A percentile compares a stretch with the other conserved stretches of the same genome.
Evolutionary conservation across 2,329 filamentous ascomycete species (phyloP).

Genomic region (Aspergillus sp.): DNA sequence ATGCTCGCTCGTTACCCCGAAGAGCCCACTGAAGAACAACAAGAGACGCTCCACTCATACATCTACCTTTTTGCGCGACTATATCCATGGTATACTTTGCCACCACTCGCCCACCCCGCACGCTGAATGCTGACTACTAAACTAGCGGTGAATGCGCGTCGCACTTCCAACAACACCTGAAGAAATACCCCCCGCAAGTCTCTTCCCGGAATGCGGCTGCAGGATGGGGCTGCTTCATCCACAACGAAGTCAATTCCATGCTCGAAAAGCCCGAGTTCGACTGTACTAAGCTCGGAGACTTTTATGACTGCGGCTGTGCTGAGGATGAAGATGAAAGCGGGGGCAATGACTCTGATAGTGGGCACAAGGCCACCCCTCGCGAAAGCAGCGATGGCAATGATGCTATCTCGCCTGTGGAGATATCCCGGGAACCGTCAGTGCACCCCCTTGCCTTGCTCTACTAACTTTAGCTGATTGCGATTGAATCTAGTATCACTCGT

Average conservation of each 20-base stretch:
- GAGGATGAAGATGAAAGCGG: slow-evolving; percentile 56
- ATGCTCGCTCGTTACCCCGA: slow-evolving; percentile 67
- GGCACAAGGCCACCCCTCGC: slow-evolving; percentile 10
- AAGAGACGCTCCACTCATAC: slow-evolving; percentile 58
- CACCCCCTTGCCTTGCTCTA: slow-evolving; percentile 3
- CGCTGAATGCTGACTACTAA: slow-evolving; percentile 9
- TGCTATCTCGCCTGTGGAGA: slow-evolving; percentile 30
- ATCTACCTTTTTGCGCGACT: slow-evolving; percentile 64
- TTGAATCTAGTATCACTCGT: slow-evolving; percentile 25
- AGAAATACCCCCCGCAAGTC: slow-evolving; percentile 64
- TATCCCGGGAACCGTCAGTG: slow-evolving; percentile 37
- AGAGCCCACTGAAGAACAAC: slow-evolving; percentile 60
- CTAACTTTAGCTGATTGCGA: slow-evolving; percentile 15
- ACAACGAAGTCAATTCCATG: slow-evolving; percentile 65
- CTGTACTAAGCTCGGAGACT: slow-evolving; percentile 64
- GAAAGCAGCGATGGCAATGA: slow-evolving; percentile 4
- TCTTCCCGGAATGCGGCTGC: slow-evolving; percentile 62
- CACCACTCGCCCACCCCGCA: not conserved
- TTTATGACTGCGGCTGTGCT: slow-evolving; percentile 66
- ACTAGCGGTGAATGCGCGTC: slow-evolving; percentile 62
- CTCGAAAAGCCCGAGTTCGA: slow-evolving; percentile 62
- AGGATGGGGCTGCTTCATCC: slow-evolving; percentile 66
- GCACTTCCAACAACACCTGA: slow-evolving; percentile 62
- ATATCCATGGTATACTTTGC: slow-evolving; percentile 58
- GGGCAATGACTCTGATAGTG: slow-evolving; percentile 5